Evolutionary conservation across 2,329 filamentous ascomycete genomes (phyloP).

Genomic region (Trichoderma endophyticum): DNA sequence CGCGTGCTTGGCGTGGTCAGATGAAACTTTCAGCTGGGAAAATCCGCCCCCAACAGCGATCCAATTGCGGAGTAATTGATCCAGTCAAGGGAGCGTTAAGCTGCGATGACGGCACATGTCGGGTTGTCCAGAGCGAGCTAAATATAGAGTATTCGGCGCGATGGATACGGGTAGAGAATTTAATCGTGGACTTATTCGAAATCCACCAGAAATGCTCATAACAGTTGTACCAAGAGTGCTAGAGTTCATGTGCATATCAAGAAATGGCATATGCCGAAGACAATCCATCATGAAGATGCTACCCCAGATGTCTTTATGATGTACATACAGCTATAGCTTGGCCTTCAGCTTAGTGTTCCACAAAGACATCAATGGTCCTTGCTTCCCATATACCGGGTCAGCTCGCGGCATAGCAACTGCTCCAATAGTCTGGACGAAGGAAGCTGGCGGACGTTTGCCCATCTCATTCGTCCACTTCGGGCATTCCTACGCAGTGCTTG

Average conservation of each 20-base stretch:
- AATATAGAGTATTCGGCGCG: background rate
- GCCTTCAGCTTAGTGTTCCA: background rate
- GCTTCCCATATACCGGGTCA: background rate
- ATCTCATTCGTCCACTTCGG: background rate
- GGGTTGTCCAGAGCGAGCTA: background rate
- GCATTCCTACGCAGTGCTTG: background rate
- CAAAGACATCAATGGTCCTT: background rate
- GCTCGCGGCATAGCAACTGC: background rate
- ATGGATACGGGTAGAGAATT: background rate
- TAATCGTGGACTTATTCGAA: background rate
- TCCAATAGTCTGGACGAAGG: background rate
- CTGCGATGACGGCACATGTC: background rate
- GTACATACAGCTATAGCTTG: background rate
- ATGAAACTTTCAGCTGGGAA: constrained; percentile 4
- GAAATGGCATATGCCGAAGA: too few species aligned
- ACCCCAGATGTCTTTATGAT: background rate
- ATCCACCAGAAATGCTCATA: background rate
- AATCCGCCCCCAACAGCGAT: background rate
- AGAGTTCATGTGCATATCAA: background rate
- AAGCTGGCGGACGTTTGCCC: background rate
- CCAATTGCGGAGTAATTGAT: background rate
- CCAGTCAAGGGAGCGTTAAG: background rate
- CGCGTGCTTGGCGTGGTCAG: background rate
- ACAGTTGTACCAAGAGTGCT: background rate
- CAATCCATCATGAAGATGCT: background rate